Evolutionary conservation across 305 asterid species (phyloP).

Genomic region (Euphrasia arctica): DNA sequence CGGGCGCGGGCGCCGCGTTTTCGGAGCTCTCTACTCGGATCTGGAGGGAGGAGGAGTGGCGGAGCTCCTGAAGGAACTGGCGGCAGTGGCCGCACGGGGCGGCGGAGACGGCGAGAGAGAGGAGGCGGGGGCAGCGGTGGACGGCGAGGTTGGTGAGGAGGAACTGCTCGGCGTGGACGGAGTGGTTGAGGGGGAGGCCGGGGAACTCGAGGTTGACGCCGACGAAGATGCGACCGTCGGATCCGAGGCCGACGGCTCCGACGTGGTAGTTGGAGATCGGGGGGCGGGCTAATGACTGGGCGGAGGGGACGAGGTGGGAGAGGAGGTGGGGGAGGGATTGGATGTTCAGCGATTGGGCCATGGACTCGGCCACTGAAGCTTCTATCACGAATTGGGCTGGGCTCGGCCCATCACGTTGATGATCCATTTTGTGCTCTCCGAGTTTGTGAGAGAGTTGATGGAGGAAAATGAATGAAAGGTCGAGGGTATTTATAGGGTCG

Average conservation of each 20-base stretch:
- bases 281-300: slow-evolving; percentile 76
- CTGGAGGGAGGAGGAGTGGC: slow-evolving; percentile 50
- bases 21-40: slow-evolving; percentile 40
- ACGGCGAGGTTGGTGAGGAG: slow-evolving; percentile 64
- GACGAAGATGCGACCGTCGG: slow-evolving; percentile 78
- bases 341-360: slow-evolving; percentile 56
- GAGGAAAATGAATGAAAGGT: not conserved
- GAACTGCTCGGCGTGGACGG: slow-evolving; percentile 95
- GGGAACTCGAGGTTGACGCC: slow-evolving; percentile 95
- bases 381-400: slow-evolving; percentile 51
- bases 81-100: slow-evolving; percentile 99
- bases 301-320: slow-evolving; percentile 60
- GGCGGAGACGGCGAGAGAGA: slow-evolving; percentile 76
- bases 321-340: slow-evolving; percentile 74
- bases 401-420: slow-evolving; percentile 5
- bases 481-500: too few relatives aligned
- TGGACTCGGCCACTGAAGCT: slow-evolving; percentile 60
- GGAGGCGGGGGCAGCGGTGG: slow-evolving; percentile 60
- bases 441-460: not conserved
- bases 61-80: slow-evolving; percentile 88
- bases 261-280: slow-evolving; percentile 85
- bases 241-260: slow-evolving; percentile 82
- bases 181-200: slow-evolving; percentile 76
- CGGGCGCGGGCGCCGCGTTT: not conserved
- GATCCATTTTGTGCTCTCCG: slow-evolving; percentile 20